A percentile compares a stretch with the other conserved stretches of the same genome.
phyloP scores from a whole-genome alignment of 352 stramenopile genomes.

The Phytophthora gonapodyides region DNA sequence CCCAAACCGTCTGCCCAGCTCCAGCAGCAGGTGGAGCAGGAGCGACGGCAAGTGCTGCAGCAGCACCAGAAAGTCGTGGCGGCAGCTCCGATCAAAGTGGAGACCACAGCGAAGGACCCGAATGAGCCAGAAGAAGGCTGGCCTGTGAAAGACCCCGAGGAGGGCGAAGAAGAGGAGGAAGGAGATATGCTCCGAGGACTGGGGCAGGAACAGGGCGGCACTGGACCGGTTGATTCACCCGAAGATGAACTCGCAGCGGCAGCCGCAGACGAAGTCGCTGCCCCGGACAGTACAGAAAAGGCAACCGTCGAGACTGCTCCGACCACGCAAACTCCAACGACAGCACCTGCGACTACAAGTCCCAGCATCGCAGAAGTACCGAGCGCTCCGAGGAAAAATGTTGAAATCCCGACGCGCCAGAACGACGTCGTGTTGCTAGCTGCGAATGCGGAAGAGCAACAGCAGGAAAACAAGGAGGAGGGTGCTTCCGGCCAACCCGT shows the following conservation, averaged over 20 bases:
- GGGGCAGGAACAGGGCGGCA: conserved; percentile 7
- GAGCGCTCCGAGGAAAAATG: neutral
- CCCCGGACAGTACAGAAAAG: neutral
- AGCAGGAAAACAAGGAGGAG: conserved; percentile 9
- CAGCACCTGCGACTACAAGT: neutral
- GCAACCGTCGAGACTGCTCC: neutral
- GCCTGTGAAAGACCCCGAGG: conserved; percentile 8
- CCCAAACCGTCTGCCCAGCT: conserved; percentile 2
- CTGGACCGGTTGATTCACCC: neutral
- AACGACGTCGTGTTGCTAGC: conserved; percentile 15
- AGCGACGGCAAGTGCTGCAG: conserved; percentile 8
- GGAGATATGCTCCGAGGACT: conserved; percentile 1
- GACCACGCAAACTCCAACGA: neutral
- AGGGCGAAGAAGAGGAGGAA: conserved; percentile 2
- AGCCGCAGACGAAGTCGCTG: neutral
- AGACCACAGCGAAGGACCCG: conserved; percentile 11
- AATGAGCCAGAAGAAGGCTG: conserved; percentile 30
- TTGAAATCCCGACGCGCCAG: conserved; percentile 12
- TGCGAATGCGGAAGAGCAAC: neutral
- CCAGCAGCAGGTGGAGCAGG: conserved; percentile 8
- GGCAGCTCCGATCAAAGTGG: conserved; percentile 14
- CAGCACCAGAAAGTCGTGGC: conserved; percentile 13
- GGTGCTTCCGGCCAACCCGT: neutral
- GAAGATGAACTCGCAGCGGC: conserved; percentile 9
- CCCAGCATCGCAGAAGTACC: conserved; percentile 1